Percentiles rank a stretch among this genome's conserved stretches.
These are phyloP conservation scores for Colletotrichum aenigma DNA, from an alignment of 2,329 filamentous ascomycete genomes.

Conservation along the genomic window DNA sequence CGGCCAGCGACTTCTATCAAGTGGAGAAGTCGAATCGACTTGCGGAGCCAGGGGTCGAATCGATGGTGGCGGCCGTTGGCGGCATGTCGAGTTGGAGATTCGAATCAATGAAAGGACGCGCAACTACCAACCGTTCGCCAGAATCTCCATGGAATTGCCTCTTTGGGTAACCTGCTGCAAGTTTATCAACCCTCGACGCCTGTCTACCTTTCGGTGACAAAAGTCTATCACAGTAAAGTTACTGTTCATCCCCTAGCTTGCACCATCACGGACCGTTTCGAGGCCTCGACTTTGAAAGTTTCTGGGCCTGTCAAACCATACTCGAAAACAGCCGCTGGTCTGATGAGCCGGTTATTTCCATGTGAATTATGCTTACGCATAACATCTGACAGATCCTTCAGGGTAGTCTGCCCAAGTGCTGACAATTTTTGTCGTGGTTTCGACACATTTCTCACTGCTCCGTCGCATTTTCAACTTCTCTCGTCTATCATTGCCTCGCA, in stretches of 20 bases:
- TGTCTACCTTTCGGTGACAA: not conserved
- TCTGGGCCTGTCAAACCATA: not conserved
- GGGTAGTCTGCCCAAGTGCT: not conserved
- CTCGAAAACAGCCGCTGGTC: not conserved
- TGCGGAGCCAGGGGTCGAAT: not conserved
- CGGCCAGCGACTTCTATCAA: not conserved
- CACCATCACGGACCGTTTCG: not conserved
- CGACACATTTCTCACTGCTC: not conserved
- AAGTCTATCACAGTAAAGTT: not conserved
- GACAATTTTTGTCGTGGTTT: not conserved
- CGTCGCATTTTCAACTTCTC: not conserved
- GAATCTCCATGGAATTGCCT: slow-evolving; percentile 1
- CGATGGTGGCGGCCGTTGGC: not conserved
- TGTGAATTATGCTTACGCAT: not conserved
- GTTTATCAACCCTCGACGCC: not conserved
- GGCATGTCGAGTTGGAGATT: not conserved
- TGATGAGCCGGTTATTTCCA: not conserved
- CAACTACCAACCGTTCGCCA: slow-evolving; percentile 18
- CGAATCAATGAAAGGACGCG: not conserved
- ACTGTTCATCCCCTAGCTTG: not conserved
- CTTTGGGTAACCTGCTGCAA: not conserved
- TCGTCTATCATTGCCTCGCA: not conserved
- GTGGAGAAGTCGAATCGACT: not conserved
- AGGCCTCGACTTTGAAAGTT: not conserved
- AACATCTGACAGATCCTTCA: not conserved